Percentiles rank a stretch among this genome's conserved stretches.
Conservation (phyloP, 2,329 filamentous ascomycete species). For the Fusarium devonianum region DNA sequence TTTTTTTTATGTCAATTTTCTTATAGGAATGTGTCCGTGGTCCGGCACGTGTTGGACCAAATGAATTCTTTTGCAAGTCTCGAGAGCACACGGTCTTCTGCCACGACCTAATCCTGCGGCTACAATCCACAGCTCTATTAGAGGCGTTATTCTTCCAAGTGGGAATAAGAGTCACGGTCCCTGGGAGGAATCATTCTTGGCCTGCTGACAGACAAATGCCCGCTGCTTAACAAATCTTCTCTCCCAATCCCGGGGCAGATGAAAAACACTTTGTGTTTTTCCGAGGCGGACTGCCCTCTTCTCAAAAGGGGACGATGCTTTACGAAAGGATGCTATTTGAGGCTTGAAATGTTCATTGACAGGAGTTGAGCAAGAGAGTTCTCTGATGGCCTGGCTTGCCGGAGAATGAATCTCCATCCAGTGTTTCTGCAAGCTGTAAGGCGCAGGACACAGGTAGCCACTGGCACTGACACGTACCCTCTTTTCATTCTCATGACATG, state of each 20-base stretch:
- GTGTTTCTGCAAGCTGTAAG: no score
- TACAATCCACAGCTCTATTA: neutral
- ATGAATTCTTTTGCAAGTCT: neutral
- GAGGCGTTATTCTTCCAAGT: neutral
- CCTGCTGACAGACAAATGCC: neutral
- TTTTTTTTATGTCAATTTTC: no score
- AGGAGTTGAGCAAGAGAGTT: neutral
- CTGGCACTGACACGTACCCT: no score
- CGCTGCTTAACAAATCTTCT: neutral
- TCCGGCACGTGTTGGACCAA: neutral
- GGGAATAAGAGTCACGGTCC: neutral
- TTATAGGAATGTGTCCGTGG: no score
- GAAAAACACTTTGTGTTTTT: neutral
- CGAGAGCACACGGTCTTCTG: conserved; percentile 1
- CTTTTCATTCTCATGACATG: no score
- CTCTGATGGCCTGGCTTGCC: neutral
- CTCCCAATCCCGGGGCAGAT: neutral
- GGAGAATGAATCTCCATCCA: no score
- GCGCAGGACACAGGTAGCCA: no score
- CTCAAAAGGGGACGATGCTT: no score
- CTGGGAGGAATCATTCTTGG: neutral
- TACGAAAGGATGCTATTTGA: neutral
- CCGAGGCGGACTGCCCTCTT: neutral
- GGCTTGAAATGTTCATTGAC: neutral
- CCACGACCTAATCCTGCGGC: no score